Conservation (phyloP, 768 basidiomycete genomes). For the Boletus rubroflammeus region DNA sequence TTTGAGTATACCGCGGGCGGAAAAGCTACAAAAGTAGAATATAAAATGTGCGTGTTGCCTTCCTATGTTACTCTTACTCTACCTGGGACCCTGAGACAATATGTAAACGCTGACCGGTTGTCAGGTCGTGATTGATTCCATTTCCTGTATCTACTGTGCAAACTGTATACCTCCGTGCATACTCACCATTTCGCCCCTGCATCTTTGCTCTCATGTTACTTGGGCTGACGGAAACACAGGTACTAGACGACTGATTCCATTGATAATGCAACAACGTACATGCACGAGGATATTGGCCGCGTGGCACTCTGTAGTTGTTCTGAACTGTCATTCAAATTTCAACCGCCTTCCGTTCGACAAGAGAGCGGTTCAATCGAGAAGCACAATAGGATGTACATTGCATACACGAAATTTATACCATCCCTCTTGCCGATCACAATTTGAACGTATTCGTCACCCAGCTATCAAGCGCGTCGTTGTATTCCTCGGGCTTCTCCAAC, state of each 20-base stretch:
- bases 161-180: constrained; percentile 12
- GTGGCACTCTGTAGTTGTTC: not conserved
- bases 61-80: constrained; percentile 15
- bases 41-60: constrained; percentile 78
- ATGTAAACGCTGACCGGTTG: constrained; percentile 56
- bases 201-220: not conserved
- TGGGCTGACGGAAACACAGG: constrained; percentile 21
- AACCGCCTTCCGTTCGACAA: not conserved
- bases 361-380: not conserved
- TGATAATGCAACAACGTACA: not conserved
- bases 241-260: constrained; percentile 22
- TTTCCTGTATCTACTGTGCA: constrained; percentile 6
- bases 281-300: not conserved
- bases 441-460: constrained; percentile 29
- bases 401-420: constrained; percentile 1
- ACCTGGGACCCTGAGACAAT: constrained; percentile 5
- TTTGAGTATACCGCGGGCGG: constrained; percentile 60
- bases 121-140: constrained; percentile 61
- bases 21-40: constrained; percentile 45
- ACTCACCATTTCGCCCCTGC: not conserved
- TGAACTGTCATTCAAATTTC: not conserved
- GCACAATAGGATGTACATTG: not conserved
- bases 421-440: constrained; percentile 1
- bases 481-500: constrained; percentile 31
- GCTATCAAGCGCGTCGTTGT: constrained; percentile 35